Conservation (phyloP, 1,139 yeast species). For the Pichia sp. region DNA sequence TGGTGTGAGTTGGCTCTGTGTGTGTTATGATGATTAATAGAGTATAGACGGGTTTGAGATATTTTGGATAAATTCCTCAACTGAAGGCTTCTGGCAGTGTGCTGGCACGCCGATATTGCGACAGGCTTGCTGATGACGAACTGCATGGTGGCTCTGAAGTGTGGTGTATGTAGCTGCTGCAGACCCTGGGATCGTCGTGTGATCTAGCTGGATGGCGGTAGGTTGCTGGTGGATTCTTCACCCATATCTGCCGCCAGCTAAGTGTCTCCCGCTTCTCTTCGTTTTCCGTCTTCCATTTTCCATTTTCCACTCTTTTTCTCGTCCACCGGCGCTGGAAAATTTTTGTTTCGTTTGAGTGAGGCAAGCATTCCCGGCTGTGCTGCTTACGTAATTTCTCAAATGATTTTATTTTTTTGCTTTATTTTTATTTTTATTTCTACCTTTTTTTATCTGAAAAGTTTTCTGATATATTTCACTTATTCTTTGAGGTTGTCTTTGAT, state of each 20-base stretch:
- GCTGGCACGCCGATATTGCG: not conserved
- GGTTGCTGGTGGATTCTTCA: not conserved
- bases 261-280: not conserved
- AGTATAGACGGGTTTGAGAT: slow-evolving; percentile 7
- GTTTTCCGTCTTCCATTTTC: not conserved
- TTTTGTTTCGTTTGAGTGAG: not conserved
- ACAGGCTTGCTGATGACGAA: not conserved
- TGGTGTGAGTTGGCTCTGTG: not conserved
- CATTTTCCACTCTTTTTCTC: not conserved
- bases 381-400: not conserved
- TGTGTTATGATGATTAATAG: not conserved
- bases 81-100: not conserved
- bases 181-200: not conserved
- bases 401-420: not conserved
- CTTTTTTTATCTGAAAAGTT: not conserved
- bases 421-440: not conserved
- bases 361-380: not conserved
- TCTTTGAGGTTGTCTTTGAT: no score
- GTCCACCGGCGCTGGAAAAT: not conserved
- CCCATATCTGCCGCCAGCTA: not conserved
- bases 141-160: not conserved
- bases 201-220: not conserved
- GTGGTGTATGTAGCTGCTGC: not conserved
- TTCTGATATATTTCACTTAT: not conserved
- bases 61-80: slow-evolving; percentile 4